These are phyloP conservation scores for Arthrobotrys sphaeroides DNA, from an alignment of 2,329 filamentous ascomycete genomes.

Conservation along the genomic window DNA sequence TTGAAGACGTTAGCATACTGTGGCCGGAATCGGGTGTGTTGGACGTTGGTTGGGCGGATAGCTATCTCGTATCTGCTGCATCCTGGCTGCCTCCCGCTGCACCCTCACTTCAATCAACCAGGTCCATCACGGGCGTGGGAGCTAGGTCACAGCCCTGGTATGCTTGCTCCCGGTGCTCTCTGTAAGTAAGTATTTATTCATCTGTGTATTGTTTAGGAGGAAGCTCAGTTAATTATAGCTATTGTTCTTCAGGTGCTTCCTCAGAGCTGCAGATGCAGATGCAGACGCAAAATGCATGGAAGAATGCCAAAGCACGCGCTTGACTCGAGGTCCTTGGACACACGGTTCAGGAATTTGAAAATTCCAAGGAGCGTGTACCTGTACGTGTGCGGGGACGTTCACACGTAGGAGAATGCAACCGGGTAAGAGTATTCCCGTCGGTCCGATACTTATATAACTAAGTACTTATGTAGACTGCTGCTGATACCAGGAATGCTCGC, in stretches of 20 bases:
- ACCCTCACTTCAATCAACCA: not conserved
- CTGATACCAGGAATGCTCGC: not conserved
- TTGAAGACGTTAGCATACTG: too few relatives aligned
- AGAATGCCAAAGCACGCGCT: not conserved
- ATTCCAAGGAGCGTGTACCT: too few relatives aligned
- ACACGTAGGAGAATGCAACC: not conserved
- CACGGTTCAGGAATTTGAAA: not conserved
- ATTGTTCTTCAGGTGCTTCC: not conserved
- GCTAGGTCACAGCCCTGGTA: slow-evolving; percentile 12
- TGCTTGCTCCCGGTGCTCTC: not conserved
- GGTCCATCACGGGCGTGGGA: not conserved
- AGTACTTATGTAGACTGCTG: not conserved
- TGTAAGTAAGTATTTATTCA: not conserved
- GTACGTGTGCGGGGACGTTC: not conserved
- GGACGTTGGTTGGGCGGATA: slow-evolving; percentile 16
- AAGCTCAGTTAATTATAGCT: not conserved
- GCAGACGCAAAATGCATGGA: slow-evolving; percentile 3
- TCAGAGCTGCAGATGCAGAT: not conserved
- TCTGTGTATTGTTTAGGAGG: not conserved
- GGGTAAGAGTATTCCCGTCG: not conserved
- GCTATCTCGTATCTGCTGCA: slow-evolving; percentile 20
- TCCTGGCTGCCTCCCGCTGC: not conserved
- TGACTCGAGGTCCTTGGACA: not conserved
- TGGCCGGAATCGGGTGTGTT: slow-evolving; percentile 34
- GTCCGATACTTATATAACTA: not conserved